Evolutionary conservation across 2,329 filamentous ascomycete species (phyloP).

Genomic region (Sclerotinia minor): DNA sequence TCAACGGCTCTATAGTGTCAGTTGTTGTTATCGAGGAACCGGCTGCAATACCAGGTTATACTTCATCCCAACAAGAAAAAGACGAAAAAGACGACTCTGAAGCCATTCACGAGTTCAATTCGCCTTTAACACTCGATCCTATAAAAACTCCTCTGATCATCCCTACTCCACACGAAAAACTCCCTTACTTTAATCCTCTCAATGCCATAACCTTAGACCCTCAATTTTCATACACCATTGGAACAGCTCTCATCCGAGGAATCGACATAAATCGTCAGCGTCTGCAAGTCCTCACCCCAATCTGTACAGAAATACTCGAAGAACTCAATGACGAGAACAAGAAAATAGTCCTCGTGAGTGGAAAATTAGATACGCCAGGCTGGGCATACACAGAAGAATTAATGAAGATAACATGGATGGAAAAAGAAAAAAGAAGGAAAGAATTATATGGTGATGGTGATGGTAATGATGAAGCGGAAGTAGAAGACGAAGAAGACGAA

Average conservation of each 20-base stretch:
- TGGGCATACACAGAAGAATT: slow-evolving; percentile 71
- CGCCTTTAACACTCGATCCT: slow-evolving; percentile 21
- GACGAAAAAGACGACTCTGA: neutral
- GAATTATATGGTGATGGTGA: slow-evolving; percentile 14
- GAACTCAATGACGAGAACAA: slow-evolving; percentile 47
- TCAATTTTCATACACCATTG: slow-evolving; percentile 57
- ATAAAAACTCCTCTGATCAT: slow-evolving; percentile 39
- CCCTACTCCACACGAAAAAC: slow-evolving; percentile 50
- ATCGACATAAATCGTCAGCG: slow-evolving; percentile 57
- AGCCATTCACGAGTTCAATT: neutral
- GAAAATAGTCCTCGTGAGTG: slow-evolving; percentile 63
- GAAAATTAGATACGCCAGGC: slow-evolving; percentile 65
- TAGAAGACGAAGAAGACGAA: neutral
- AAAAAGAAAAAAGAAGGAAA: slow-evolving; percentile 27
- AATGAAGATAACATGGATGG: slow-evolving; percentile 41
- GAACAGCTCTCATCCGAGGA: slow-evolving; percentile 68
- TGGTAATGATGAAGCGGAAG: slow-evolving; percentile 2
- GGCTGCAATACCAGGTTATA: slow-evolving; percentile 49
- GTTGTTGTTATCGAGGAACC: slow-evolving; percentile 60
- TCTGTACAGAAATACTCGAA: slow-evolving; percentile 47
- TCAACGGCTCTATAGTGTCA: slow-evolving; percentile 71
- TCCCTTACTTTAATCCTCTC: slow-evolving; percentile 63
- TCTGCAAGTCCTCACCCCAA: slow-evolving; percentile 67
- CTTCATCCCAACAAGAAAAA: slow-evolving; percentile 1
- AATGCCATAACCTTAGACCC: slow-evolving; percentile 60